These are phyloP conservation scores for Calonectria crousiana DNA, from an alignment of 2,329 filamentous ascomycete genomes.

Conservation along the genomic window DNA sequence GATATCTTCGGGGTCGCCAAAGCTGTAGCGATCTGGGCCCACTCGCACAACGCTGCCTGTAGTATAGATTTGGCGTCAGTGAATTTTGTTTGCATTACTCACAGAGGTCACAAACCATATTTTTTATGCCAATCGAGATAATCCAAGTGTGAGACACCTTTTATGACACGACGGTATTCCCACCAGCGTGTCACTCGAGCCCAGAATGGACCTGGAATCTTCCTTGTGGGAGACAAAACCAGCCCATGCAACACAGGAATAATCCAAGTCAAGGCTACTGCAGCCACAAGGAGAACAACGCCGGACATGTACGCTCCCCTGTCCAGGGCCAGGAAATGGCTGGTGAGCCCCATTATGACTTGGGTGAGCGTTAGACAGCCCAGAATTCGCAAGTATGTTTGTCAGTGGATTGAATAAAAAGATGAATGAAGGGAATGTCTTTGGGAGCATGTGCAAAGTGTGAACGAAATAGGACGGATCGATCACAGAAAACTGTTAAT, in stretches of 20 bases:
- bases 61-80: not conserved
- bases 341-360: not conserved
- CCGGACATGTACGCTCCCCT: not conserved
- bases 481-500: not conserved
- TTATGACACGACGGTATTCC: not conserved
- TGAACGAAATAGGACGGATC: not conserved
- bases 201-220: not conserved
- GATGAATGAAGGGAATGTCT: not conserved
- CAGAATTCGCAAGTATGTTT: not conserved
- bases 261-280: not conserved
- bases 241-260: not conserved
- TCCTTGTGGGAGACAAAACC: not conserved
- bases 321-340: not conserved
- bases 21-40: conserved; percentile 8
- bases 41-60: conserved; percentile 6
- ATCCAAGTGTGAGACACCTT: not conserved
- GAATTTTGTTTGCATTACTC: not conserved
- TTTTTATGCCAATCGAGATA: not conserved
- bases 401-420: not conserved
- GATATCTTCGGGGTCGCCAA: not conserved
- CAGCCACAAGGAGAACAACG: not conserved
- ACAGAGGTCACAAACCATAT: not conserved
- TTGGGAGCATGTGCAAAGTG: not conserved
- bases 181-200: not conserved
- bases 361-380: too few relatives aligned